Base-by-base conservation (phyloP, 257 asterid species). In the Jaltomata sinuosa region DNA sequence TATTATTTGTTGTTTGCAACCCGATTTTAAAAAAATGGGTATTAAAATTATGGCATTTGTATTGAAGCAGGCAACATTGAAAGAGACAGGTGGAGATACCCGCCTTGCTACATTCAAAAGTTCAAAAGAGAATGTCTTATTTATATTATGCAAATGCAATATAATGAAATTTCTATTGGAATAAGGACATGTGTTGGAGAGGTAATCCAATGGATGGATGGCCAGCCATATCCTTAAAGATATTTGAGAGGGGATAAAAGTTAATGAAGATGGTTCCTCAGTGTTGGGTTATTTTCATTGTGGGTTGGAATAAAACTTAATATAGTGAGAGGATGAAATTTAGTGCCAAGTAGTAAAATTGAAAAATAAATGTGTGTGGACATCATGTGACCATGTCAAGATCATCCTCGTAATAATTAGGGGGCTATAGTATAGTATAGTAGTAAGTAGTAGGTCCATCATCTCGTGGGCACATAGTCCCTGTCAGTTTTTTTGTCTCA, bases 251-350 rank as follows among this genome's bases (percentile, higher is more conserved):
- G 78, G 84, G 87, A 83, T 81, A 84, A 87, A 65, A 42, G 55
- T 49, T 59, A n/a, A 9, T n/a, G 29, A 55, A n/a, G 15, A n/a
- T 72, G 40, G 10, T 27, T 34, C 71, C 52, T 72, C 89, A 86
- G 57, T 87, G 92, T 85, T 11, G 32, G 42, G 91, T 85, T 87
- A 84, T 79, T 88, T 87, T 92, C 93, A 83, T 31, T 47, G 84
- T 87, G 86, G 81, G 88, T 79, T 85, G 90, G 84, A 74, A 55
- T n/a, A 80, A 57, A 36, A 55, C 5, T 34, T 3, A 11, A 36
- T 36, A 21, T 14, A 15, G 25, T 8, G 42, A 61, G 61, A 49
- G 50, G 49, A 12, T 62, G 59, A 72, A 71, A 88, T 62, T 29
- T 64, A 64, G 72, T 0, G 9, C 22, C 72, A 62, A 25, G 21